Percentiles rank a stretch among this genome's conserved stretches.
These are phyloP conservation scores for Amanita rimosa DNA, from an alignment of 768 basidiomycete genomes.

Conservation along the genomic window DNA sequence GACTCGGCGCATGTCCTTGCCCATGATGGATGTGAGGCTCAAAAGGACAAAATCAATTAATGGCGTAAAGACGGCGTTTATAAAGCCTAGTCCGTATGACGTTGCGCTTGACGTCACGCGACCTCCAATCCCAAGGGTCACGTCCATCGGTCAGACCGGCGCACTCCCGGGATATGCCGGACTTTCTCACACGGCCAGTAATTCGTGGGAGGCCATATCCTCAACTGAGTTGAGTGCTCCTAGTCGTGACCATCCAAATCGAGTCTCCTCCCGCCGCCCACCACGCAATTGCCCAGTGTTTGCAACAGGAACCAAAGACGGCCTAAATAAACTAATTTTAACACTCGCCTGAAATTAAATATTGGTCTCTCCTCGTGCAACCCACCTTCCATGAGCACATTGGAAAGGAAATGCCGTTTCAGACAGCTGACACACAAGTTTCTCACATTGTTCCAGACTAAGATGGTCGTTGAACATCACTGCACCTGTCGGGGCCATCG, in stretches of 20 bases:
- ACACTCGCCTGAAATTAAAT: neutral
- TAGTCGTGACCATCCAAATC: conserved; percentile 16
- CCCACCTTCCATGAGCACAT: conserved; percentile 89
- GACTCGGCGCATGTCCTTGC: conserved; percentile 49
- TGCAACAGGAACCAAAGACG: conserved; percentile 25
- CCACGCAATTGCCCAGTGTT: neutral
- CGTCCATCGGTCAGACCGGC: too few species aligned
- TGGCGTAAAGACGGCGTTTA: neutral
- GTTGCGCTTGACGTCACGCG: conserved; percentile 17
- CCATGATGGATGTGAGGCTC: conserved; percentile 18
- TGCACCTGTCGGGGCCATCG: conserved; percentile 47
- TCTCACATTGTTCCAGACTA: conserved; percentile 51
- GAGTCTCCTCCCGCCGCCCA: conserved; percentile 11
- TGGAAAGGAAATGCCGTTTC: conserved; percentile 81
- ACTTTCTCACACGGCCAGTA: neutral
- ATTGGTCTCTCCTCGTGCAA: conserved; percentile 6
- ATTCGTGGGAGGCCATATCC: conserved; percentile 3
- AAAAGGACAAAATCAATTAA: neutral
- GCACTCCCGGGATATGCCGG: too few species aligned
- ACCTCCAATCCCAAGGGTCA: conserved; percentile 4
- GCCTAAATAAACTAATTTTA: conserved; percentile 15
- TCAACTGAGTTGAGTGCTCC: neutral
- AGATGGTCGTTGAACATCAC: conserved; percentile 95
- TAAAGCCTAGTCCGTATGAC: neutral
- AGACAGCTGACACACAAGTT: conserved; percentile 57